phyloP scores from a whole-genome alignment of 2,329 filamentous ascomycete species.

The Botryosphaeria dothidea region DNA sequence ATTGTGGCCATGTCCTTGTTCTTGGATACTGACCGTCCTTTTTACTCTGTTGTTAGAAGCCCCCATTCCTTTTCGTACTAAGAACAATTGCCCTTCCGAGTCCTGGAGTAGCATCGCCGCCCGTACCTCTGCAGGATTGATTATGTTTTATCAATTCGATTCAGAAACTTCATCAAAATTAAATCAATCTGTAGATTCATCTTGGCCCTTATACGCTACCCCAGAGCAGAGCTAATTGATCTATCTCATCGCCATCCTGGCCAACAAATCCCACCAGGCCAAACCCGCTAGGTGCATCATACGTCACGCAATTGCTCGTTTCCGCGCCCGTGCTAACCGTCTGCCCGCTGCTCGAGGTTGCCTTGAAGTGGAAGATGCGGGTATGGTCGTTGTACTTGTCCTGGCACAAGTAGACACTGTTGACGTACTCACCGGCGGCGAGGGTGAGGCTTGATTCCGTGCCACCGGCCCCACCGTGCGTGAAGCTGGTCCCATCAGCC shows the following conservation, averaged over 20 bases:
- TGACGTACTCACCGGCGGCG: conserved; percentile 52
- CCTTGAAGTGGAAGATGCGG: conserved; percentile 58
- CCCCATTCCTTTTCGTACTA: too few relatives aligned
- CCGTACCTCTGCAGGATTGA: too few relatives aligned
- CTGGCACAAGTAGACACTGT: conserved; percentile 52
- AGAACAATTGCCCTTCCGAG: too few relatives aligned
- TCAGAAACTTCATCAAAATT: too few relatives aligned
- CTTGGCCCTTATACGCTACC: background rate
- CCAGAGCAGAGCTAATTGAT: conserved; percentile 49
- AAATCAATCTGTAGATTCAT: too few relatives aligned
- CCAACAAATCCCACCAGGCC: conserved; percentile 57
- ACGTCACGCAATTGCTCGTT: conserved; percentile 51
- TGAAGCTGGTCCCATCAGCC: conserved; percentile 49
- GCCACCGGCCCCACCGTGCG: conserved; percentile 58
- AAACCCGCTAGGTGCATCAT: conserved; percentile 51
- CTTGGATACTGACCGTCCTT: too few relatives aligned
- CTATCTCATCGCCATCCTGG: conserved; percentile 56
- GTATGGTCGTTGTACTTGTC: conserved; percentile 48
- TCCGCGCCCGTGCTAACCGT: conserved; percentile 47
- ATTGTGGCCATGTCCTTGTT: too few relatives aligned
- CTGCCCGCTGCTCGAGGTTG: conserved; percentile 54
- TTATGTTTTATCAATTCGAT: too few relatives aligned
- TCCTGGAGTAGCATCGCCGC: too few relatives aligned
- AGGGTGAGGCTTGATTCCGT: conserved; percentile 45
- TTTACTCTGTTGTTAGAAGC: too few relatives aligned